Evolutionary conservation across 2,329 filamentous ascomycete species (phyloP).

Genomic region (Pseudocercospora musae): DNA sequence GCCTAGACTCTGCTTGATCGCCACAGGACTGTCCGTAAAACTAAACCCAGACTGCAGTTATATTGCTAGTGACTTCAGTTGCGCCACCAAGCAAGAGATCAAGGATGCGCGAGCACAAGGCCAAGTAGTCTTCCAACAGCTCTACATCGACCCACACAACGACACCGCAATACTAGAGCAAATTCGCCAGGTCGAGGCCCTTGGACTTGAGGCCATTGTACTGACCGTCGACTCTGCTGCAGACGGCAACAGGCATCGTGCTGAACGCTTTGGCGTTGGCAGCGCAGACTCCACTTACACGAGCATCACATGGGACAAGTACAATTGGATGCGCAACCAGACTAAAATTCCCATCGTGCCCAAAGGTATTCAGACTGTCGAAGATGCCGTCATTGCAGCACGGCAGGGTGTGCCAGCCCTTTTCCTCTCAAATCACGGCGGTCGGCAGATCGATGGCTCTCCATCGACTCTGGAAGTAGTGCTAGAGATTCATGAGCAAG

Average conservation of each 20-base stretch:
- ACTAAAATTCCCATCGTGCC: slow-evolving; percentile 40
- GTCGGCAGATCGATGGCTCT: slow-evolving; percentile 50
- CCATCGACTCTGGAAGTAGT: slow-evolving; percentile 72
- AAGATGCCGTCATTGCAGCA: slow-evolving; percentile 40
- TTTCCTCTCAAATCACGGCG: slow-evolving; percentile 55
- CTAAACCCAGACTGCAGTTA: slow-evolving; percentile 33
- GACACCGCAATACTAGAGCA: slow-evolving; percentile 34
- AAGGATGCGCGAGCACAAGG: slow-evolving; percentile 26
- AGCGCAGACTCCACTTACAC: slow-evolving; percentile 52
- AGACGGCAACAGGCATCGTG: slow-evolving; percentile 46
- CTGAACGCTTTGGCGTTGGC: slow-evolving; percentile 67
- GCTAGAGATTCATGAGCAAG: slow-evolving; percentile 65
- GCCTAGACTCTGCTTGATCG: not conserved
- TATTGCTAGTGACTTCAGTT: slow-evolving; percentile 41
- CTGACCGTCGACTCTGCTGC: slow-evolving; percentile 47
- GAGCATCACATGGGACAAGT: slow-evolving; percentile 70
- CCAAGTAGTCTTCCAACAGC: slow-evolving; percentile 41
- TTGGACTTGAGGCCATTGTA: slow-evolving; percentile 40
- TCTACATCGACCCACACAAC: slow-evolving; percentile 36
- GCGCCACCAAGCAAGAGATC: slow-evolving; percentile 36
- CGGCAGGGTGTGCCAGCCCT: slow-evolving; percentile 45
- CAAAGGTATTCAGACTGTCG: slow-evolving; percentile 42
- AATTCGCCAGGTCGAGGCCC: slow-evolving; percentile 37
- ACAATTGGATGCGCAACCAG: slow-evolving; percentile 37
- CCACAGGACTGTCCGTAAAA: not conserved